Percentiles rank a stretch among this genome's conserved stretches.
Evolutionary conservation across 2,329 filamentous ascomycete species (phyloP).

Genomic region (Pseudogymnoascus sp.): DNA sequence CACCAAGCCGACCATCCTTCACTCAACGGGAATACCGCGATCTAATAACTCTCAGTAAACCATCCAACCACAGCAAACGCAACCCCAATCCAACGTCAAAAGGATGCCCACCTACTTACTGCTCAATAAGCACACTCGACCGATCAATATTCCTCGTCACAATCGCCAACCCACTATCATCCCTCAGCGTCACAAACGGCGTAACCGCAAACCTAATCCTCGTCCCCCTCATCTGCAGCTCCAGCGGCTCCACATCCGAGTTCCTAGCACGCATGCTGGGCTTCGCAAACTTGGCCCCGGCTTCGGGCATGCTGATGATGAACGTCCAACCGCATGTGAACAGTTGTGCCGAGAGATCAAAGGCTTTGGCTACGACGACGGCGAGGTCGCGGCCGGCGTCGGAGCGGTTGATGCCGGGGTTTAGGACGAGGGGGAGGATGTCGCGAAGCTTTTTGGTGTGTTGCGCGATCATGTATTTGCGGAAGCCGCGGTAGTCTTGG

Average conservation of each 20-base stretch:
- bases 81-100: not conserved
- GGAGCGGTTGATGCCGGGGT: conserved; percentile 28
- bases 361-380: conserved; percentile 33
- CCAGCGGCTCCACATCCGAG: conserved; percentile 32
- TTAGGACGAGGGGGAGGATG: conserved; percentile 37
- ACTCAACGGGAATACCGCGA: not conserved
- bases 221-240: conserved; percentile 43
- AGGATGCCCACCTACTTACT: not conserved
- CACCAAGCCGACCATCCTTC: not conserved
- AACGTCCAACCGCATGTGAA: conserved; percentile 35
- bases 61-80: not conserved
- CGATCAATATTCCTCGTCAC: not conserved
- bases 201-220: conserved; percentile 47
- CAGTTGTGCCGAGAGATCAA: conserved; percentile 41
- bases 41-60: not conserved
- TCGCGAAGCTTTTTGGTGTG: conserved; percentile 31
- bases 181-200: conserved; percentile 46
- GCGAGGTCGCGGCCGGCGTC: conserved; percentile 34
- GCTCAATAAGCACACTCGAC: conserved; percentile 3
- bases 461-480: conserved; percentile 13
- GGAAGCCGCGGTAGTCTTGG: conserved; percentile 26
- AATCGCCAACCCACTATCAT: conserved; percentile 31
- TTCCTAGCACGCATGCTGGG: conserved; percentile 40
- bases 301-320: conserved; percentile 43
- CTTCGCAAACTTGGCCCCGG: conserved; percentile 40